phyloP scores from a whole-genome alignment of 2,329 filamentous ascomycete genomes.

The Orbilia oligospora region DNA sequence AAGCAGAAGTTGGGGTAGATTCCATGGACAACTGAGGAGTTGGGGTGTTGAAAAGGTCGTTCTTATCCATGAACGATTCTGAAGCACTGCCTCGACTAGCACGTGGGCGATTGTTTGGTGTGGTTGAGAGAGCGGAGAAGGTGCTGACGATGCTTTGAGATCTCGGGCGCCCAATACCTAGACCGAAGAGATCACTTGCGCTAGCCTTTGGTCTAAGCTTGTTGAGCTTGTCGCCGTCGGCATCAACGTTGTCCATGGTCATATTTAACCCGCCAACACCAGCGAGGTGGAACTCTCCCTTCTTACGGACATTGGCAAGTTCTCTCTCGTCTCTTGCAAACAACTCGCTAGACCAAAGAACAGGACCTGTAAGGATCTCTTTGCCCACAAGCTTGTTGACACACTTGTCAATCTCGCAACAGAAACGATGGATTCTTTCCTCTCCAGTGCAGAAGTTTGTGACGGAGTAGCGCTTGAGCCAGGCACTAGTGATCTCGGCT shows the following conservation, averaged over 20 bases:
- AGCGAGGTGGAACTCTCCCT: slow-evolving; percentile 64
- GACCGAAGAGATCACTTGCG: slow-evolving; percentile 63
- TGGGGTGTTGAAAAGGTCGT: slow-evolving; percentile 76
- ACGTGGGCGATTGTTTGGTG: slow-evolving; percentile 43
- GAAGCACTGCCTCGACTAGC: slow-evolving; percentile 41
- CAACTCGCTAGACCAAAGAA: slow-evolving; percentile 92
- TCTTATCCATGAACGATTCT: slow-evolving; percentile 69
- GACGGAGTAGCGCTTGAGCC: slow-evolving; percentile 84
- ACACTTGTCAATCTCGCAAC: slow-evolving; percentile 88
- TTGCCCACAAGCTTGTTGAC: slow-evolving; percentile 88
- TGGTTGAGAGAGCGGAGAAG: slow-evolving; percentile 66
- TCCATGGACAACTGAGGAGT: slow-evolving; percentile 85
- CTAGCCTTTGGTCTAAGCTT: slow-evolving; percentile 63
- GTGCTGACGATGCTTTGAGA: slow-evolving; percentile 69
- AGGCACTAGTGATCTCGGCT: slow-evolving; percentile 84
- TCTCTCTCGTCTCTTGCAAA: slow-evolving; percentile 82
- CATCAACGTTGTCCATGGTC: slow-evolving; percentile 62
- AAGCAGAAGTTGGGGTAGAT: slow-evolving; percentile 70
- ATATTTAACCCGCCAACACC: slow-evolving; percentile 64
- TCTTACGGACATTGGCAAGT: slow-evolving; percentile 67
- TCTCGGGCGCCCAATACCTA: slow-evolving; percentile 66
- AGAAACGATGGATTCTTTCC: slow-evolving; percentile 93
- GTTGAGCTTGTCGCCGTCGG: slow-evolving; percentile 60
- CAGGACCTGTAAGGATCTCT: slow-evolving; percentile 83
- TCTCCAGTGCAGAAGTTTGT: slow-evolving; percentile 96